Percentiles rank a stretch among this genome's conserved stretches.
Evolutionary conservation across 306 rosid genomes (phyloP).

Genomic region (Psophocarpus tetragonolobus): DNA sequence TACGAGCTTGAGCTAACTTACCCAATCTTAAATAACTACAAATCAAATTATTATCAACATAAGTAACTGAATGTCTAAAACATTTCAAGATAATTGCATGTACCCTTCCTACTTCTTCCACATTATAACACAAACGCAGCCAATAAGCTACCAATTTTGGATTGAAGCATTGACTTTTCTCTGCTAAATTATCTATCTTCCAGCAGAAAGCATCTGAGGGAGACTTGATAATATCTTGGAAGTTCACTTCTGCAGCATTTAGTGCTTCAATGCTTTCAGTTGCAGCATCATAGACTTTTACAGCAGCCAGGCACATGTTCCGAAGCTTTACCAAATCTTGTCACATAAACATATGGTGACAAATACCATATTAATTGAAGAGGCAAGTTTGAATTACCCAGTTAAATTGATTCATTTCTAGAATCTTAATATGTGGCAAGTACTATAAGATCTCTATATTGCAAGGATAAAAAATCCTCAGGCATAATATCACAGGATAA

Average conservation of each 20-base stretch:
- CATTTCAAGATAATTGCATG: slow-evolving; percentile 59
- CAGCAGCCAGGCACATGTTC: slow-evolving; percentile 67
- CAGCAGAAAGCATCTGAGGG: slow-evolving; percentile 58
- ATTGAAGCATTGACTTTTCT: slow-evolving; percentile 51
- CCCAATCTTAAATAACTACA: slow-evolving; percentile 60
- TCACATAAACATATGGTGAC: slow-evolving; percentile 31
- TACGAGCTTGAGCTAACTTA: slow-evolving; percentile 58
- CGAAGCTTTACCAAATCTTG: slow-evolving; percentile 65
- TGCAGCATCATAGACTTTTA: slow-evolving; percentile 63
- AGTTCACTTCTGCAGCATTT: slow-evolving; percentile 63
- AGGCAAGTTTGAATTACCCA: slow-evolving; percentile 1
- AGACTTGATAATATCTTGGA: slow-evolving; percentile 58
- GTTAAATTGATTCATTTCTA: slow-evolving; percentile 13
- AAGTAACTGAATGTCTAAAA: slow-evolving; percentile 41
- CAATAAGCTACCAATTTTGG: slow-evolving; percentile 60
- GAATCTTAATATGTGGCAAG: slow-evolving; percentile 16
- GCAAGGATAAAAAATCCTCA: neutral
- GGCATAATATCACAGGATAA: slow-evolving; percentile 6
- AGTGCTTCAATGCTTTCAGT: slow-evolving; percentile 61
- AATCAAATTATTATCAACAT: slow-evolving; percentile 76
- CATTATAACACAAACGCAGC: slow-evolving; percentile 56
- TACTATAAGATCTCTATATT: neutral
- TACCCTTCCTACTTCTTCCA: slow-evolving; percentile 60
- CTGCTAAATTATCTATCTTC: slow-evolving; percentile 63
- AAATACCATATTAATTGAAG: slow-evolving; percentile 19